phyloP scores from a whole-genome alignment of 163 green algal species.

The Scenedesmus sp. region DNA sequence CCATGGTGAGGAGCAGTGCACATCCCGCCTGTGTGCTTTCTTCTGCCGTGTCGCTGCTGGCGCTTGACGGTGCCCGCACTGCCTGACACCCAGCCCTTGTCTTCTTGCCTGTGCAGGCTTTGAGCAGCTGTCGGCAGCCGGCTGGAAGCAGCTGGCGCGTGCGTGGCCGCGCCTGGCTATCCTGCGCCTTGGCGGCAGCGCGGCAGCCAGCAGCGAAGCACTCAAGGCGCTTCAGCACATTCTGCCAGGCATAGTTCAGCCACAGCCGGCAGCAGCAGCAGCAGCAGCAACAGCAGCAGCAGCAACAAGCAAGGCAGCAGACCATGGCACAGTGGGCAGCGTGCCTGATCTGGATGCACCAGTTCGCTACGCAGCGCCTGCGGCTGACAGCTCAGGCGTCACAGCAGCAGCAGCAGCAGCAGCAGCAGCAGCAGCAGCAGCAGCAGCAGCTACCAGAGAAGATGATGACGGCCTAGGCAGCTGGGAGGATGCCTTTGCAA shows the following conservation, averaged over 20 bases:
- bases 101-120: conserved; percentile 18
- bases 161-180: conserved; percentile 19
- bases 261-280: conserved; percentile 8
- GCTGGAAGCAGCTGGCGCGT: conserved; percentile 31
- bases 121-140: background rate
- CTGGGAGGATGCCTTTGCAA: conserved; percentile 47
- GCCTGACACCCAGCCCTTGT: background rate
- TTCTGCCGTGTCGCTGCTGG: background rate
- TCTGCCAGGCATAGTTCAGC: background rate
- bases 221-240: conserved; percentile 38
- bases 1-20: no score
- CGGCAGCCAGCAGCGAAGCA: background rate
- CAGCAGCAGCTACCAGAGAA: background rate
- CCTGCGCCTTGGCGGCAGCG: conserved; percentile 24
- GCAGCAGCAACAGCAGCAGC: conserved; percentile 14
- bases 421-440: background rate
- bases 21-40: background rate
- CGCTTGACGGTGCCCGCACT: background rate
- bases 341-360: no score
- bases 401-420: background rate
- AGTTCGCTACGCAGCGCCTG: no score
- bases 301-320: background rate
- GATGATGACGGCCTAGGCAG: conserved; percentile 1
- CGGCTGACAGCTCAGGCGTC: no score
- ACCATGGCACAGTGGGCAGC: no score